Evolutionary conservation across 345 rosid genomes (phyloP), one percentile per base, ranked within the genome.

Genomic region (Schrenkiella parvula): DNA sequence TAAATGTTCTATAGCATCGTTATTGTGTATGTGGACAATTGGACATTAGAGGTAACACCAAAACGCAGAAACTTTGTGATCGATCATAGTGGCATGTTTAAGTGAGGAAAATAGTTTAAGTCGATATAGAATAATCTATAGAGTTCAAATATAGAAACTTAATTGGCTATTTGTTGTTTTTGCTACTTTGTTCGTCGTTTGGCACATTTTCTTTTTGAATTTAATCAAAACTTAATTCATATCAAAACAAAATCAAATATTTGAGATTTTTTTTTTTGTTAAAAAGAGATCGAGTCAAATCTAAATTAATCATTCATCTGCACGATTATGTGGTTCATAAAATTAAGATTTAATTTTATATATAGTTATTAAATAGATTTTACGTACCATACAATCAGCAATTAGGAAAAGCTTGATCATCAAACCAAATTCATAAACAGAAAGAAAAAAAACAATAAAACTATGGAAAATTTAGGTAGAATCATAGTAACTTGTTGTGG

Each of bases 1-100:
- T 59, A 74, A 74, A 66, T 66, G 73, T 73, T 66, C 2, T 48
- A 37, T 35, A 21, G 2, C 31, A 38, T 28, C 10, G 8, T 44
- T 21, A 42, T 23, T 25, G 26, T 46, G 53, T 19, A 48, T 56
- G 9, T 31, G 1, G 7, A 12, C 5, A n/a, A n/a, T n/a, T n/a
- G n/a, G n/a, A n/a, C n/a, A 34, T 0, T 39, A 38, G 4, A 26
- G 19, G 22, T 15, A 39, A 61, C 5, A 28, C 41, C 18, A 18
- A 17, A 43, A 63, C 1, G 5, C 46, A 21, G 22, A 47, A 46
- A 23, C 11, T 37, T 3, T 37, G 41, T 31, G 35, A 31, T 31
- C 35, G 8, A 31, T 8, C 7, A 31, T 7, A 6, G 7, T 6
- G 9, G 9, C 8, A 9, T 31, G 7, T 31, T 31, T 31, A 31